phyloP scores from a whole-genome alignment of 371 early-diverging fungal species.

The Syncephalastrum contaminatum region DNA sequence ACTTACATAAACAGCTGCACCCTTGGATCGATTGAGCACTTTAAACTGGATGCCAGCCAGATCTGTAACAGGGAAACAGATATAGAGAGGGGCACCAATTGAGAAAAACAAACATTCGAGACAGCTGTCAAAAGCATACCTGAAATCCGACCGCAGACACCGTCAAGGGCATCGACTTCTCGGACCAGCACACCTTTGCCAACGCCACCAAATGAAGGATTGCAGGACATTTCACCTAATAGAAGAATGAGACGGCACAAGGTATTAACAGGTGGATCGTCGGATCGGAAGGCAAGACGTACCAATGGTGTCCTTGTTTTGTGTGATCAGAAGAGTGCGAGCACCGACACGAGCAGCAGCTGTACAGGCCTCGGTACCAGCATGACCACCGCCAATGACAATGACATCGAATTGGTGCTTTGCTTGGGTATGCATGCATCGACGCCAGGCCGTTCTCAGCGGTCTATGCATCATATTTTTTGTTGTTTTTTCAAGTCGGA shows the following conservation, averaged over 20 bases:
- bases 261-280: background rate
- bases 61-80: slow-evolving; percentile 38
- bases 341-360: slow-evolving; percentile 85
- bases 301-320: slow-evolving; percentile 76
- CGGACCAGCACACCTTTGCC: slow-evolving; percentile 83
- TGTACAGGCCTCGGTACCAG: slow-evolving; percentile 83
- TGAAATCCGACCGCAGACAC: slow-evolving; percentile 76
- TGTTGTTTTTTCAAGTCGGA: too few relatives aligned
- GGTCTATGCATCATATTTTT: too few relatives aligned
- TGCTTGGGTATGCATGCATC: too few relatives aligned
- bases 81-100: background rate
- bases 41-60: slow-evolving; percentile 85
- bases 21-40: slow-evolving; percentile 83
- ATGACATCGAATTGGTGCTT: slow-evolving; percentile 61
- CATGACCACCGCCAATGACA: slow-evolving; percentile 89
- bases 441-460: too few relatives aligned
- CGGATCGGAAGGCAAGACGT: slow-evolving; percentile 1
- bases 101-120: background rate
- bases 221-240: slow-evolving; percentile 86
- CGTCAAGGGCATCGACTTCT: slow-evolving; percentile 86
- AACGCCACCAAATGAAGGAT: slow-evolving; percentile 87
- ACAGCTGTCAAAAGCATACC: slow-evolving; percentile 23
- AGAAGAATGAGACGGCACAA: background rate
- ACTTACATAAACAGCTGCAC: slow-evolving; percentile 82
- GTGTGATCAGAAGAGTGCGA: slow-evolving; percentile 75